A percentile compares a stretch with the other conserved stretches of the same genome.
phyloP scores from a whole-genome alignment of 768 basidiomycete species.

The Leccinum barrowsii region DNA sequence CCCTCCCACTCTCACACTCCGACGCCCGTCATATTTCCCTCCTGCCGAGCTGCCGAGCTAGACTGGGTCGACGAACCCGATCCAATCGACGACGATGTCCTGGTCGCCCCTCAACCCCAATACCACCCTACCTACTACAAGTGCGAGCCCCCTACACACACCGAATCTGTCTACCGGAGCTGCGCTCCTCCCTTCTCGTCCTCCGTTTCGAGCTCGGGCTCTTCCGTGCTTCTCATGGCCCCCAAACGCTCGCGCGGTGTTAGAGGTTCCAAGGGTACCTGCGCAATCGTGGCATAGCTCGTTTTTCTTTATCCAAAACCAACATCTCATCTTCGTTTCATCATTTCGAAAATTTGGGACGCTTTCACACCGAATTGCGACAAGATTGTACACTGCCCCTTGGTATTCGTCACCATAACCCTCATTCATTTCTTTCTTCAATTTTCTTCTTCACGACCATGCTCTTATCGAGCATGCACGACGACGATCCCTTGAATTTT shows the following conservation, averaged over 20 bases:
- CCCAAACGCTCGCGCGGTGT: conserved; percentile 17
- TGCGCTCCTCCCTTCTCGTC: conserved; percentile 18
- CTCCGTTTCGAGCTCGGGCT: conserved; percentile 25
- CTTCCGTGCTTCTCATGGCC: conserved; percentile 31
- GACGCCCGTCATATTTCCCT: conserved; percentile 32
- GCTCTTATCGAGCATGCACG: conserved; percentile 19
- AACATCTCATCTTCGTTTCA: not conserved
- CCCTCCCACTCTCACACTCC: conserved; percentile 28
- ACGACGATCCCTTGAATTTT: conserved; percentile 20
- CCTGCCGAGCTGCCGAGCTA: conserved; percentile 28
- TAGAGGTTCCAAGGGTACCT: conserved; percentile 16
- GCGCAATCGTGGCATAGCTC: conserved; percentile 14
- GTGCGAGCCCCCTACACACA: conserved; percentile 3
- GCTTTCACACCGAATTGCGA: conserved; percentile 18
- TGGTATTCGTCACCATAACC: not conserved
- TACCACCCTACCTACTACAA: conserved; percentile 18
- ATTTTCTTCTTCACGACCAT: conserved; percentile 9
- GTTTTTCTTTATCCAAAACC: not conserved
- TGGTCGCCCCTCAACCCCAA: conserved; percentile 19
- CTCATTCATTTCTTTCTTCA: not conserved
- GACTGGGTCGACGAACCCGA: conserved; percentile 28
- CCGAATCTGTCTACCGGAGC: conserved; percentile 12
- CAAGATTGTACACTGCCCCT: conserved; percentile 12
- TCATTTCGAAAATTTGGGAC: conserved; percentile 17
- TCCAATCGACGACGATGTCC: conserved; percentile 16